These are phyloP conservation scores for Phalaenopsis hybrid DNA, from an alignment of 116 monocot species.

Conservation along the genomic window DNA sequence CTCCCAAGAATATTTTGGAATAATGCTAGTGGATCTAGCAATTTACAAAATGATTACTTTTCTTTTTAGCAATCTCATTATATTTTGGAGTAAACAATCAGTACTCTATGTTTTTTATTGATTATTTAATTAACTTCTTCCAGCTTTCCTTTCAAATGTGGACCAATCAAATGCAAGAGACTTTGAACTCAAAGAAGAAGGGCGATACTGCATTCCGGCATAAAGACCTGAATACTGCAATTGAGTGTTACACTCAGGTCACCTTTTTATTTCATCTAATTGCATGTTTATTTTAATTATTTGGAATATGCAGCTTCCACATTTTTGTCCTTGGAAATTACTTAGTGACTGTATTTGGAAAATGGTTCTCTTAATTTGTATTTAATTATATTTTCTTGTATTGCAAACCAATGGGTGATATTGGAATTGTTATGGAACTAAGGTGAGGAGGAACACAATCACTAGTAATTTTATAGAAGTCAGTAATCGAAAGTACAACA, in stretches of 20 bases:
- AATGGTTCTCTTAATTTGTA: not conserved
- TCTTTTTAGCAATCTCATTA: no score
- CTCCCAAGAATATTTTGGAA: no score
- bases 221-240: constrained; percentile 60
- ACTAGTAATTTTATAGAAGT: no score
- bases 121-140: constrained; percentile 19
- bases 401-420: no score
- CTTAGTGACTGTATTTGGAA: not conserved
- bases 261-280: constrained; percentile 6
- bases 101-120: constrained; percentile 5
- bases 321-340: not conserved
- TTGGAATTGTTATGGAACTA: no score
- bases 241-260: constrained; percentile 72
- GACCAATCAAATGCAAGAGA: constrained; percentile 90
- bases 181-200: constrained; percentile 77
- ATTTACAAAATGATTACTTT: no score
- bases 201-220: constrained; percentile 67
- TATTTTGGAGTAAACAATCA: not conserved
- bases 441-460: no score
- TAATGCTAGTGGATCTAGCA: no score
- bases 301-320: not conserved
- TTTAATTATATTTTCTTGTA: no score
- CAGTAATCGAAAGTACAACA: no score
- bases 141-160: constrained; percentile 90
- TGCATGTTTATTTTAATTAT: not conserved